phyloP scores from a whole-genome alignment of 1,284 basidiomycete genomes.

The Ganoderma leucocontextum region DNA sequence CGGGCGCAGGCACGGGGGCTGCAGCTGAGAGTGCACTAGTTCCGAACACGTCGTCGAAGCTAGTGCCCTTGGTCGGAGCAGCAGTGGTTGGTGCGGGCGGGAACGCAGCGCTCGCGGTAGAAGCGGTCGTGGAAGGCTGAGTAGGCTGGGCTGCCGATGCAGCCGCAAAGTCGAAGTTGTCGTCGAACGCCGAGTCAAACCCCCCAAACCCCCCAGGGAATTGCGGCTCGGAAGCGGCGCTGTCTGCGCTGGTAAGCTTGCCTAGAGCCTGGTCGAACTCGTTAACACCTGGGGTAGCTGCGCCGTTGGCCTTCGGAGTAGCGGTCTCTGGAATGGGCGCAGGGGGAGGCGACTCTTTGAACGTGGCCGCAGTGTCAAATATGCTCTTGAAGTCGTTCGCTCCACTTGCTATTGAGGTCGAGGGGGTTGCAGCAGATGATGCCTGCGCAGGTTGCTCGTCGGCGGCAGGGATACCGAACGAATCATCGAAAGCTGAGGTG shows the following conservation, averaged over 20 bases:
- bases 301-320: constrained; percentile 36
- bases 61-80: constrained; percentile 11
- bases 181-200: constrained; percentile 83
- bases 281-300: constrained; percentile 52
- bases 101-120: constrained; percentile 28
- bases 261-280: constrained; percentile 81
- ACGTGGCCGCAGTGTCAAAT: constrained; percentile 32
- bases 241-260: constrained; percentile 52
- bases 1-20: constrained; percentile 34
- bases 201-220: constrained; percentile 47
- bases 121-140: constrained; percentile 19
- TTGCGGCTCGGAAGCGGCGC: constrained; percentile 48
- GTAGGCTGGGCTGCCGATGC: constrained; percentile 48
- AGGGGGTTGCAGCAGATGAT: constrained; percentile 15
- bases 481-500: constrained; percentile 62
- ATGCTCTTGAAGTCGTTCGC: constrained; percentile 27
- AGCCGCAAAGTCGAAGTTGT: constrained; percentile 84
- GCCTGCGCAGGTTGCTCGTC: constrained; percentile 18
- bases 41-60: constrained; percentile 40
- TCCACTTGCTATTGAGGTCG: background rate
- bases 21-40: constrained; percentile 33
- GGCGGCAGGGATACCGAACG: constrained; percentile 59
- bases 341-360: constrained; percentile 26
- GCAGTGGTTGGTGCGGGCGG: constrained; percentile 26
- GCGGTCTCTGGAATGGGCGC: constrained; percentile 28